Percentiles rank a stretch among this genome's conserved stretches.
Evolutionary conservation across 306 rosid species (phyloP).

Genomic region (Betula pendula): DNA sequence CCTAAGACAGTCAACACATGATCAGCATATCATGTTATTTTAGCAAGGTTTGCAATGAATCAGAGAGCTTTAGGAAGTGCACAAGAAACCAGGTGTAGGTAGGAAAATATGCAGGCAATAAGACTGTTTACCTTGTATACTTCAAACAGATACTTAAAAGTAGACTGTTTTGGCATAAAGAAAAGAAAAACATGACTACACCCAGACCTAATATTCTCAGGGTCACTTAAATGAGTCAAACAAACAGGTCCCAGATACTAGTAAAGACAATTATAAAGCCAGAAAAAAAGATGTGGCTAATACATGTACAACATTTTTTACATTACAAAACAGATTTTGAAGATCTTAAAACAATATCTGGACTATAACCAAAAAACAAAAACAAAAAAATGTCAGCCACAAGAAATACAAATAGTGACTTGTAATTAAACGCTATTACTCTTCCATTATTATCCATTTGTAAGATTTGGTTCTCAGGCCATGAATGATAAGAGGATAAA

Average conservation of each 20-base stretch:
- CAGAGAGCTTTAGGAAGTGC: conserved; percentile 14
- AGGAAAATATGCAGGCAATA: background rate
- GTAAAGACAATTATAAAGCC: background rate
- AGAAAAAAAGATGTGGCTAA: background rate
- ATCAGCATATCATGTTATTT: conserved; percentile 1
- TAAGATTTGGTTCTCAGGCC: background rate
- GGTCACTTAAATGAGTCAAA: background rate
- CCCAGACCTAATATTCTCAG: background rate
- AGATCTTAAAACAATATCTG: conserved; percentile 11
- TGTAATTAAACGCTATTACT: background rate
- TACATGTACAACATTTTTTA: conserved; percentile 1
- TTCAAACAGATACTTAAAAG: background rate
- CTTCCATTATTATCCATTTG: background rate
- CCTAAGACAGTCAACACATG: conserved; percentile 49
- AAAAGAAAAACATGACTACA: background rate
- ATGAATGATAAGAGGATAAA: background rate
- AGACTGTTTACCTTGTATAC: background rate
- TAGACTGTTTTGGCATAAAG: background rate
- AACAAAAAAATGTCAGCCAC: background rate
- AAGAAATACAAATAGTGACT: background rate
- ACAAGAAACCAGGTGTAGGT: conserved; percentile 11
- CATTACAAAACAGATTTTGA: conserved; percentile 9
- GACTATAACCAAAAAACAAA: background rate
- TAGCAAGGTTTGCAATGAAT: conserved; percentile 19
- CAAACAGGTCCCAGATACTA: background rate